A percentile compares a stretch with the other conserved stretches of the same genome.
These are phyloP conservation scores for Salvia splendens DNA, from an alignment of 257 asterid species.

Conservation along the genomic window DNA sequence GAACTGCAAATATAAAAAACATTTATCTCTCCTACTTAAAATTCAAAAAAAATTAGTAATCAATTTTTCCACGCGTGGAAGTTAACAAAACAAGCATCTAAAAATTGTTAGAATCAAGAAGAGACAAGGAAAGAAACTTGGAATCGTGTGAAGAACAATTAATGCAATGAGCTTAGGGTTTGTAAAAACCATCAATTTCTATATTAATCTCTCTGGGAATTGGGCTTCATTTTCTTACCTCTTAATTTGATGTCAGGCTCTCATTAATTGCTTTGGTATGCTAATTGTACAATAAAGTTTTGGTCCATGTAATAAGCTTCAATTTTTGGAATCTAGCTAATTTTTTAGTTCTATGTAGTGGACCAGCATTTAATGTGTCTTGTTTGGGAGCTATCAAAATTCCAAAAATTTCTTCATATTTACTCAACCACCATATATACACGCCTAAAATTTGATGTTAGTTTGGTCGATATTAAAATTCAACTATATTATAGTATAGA, in stretches of 20 bases:
- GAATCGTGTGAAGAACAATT: slow-evolving; percentile 47
- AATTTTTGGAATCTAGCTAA: slow-evolving; percentile 30
- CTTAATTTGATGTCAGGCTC: slow-evolving; percentile 28
- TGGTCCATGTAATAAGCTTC: slow-evolving; percentile 39
- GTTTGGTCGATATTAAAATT: not conserved
- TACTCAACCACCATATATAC: not conserved
- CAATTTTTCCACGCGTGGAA: slow-evolving; percentile 24
- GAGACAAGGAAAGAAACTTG: slow-evolving; percentile 41
- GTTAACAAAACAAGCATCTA: slow-evolving; percentile 29
- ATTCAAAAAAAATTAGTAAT: not conserved
- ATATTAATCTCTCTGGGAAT: slow-evolving; percentile 36
- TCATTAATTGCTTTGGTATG: slow-evolving; percentile 39
- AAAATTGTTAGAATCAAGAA: slow-evolving; percentile 33
- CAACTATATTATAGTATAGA: too few species aligned
- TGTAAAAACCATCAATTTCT: slow-evolving; percentile 31
- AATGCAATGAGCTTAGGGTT: slow-evolving; percentile 48
- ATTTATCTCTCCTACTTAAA: not conserved
- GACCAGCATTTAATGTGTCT: slow-evolving; percentile 36
- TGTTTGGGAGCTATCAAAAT: slow-evolving; percentile 20
- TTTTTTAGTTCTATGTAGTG: slow-evolving; percentile 31
- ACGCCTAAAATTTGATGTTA: not conserved
- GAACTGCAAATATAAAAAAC: not conserved
- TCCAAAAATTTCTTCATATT: not conserved
- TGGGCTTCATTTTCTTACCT: slow-evolving; percentile 18
- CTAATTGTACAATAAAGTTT: slow-evolving; percentile 25